Conservation (phyloP, 225 moss, liverwort and hornwort species). For the Thuidium tamariscinum region DNA sequence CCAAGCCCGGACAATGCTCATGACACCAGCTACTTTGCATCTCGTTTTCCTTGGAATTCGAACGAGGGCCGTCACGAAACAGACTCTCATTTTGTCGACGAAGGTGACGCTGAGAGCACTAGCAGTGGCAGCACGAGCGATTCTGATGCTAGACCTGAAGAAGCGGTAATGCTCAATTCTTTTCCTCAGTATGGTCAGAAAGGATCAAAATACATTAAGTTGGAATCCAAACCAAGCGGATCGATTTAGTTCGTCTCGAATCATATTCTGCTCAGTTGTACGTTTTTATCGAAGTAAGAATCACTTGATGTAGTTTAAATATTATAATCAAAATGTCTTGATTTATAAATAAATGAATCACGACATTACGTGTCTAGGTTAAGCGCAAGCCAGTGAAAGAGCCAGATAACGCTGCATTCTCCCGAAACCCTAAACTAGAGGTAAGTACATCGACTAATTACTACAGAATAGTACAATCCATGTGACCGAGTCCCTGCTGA, state of each 20-base stretch:
- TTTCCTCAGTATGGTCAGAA: neutral
- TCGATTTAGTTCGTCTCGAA: neutral
- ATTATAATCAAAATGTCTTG: neutral
- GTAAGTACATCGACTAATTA: neutral
- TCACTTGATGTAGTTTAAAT: neutral
- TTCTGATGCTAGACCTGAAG: constrained; percentile 69
- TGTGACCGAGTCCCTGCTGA: neutral
- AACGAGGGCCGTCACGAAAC: constrained; percentile 49
- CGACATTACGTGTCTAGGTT: constrained; percentile 29
- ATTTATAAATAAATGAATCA: constrained; percentile 5
- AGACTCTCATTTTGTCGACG: constrained; percentile 54
- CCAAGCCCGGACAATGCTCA: constrained; percentile 88
- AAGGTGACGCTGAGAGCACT: constrained; percentile 70
- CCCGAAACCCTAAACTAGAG: constrained; percentile 10
- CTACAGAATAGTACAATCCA: neutral
- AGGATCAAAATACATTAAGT: neutral
- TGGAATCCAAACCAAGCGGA: neutral
- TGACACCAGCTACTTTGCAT: constrained; percentile 90
- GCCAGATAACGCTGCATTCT: neutral
- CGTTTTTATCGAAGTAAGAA: neutral
- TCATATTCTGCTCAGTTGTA: neutral
- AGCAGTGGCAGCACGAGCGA: constrained; percentile 85
- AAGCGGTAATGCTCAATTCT: constrained; percentile 45
- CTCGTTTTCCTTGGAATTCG: constrained; percentile 73
- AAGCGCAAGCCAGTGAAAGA: constrained; percentile 32